These are phyloP conservation scores for Kazachstania taianensis DNA, from an alignment of 805 yeast genomes.

Conservation along the genomic window DNA sequence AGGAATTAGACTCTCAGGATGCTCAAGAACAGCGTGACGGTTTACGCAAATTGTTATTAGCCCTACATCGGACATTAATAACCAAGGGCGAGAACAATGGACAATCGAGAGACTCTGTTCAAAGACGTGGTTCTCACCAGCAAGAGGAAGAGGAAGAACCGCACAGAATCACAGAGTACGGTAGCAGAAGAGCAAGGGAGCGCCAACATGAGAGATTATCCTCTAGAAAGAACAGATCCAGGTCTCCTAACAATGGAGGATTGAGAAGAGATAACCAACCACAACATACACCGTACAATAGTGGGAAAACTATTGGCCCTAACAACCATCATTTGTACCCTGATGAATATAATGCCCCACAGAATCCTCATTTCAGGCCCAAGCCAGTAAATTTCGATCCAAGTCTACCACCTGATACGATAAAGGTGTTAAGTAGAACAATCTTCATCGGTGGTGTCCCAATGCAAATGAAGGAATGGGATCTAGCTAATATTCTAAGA, in stretches of 20 bases:
- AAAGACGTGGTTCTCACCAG: not conserved
- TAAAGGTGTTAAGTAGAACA: constrained; percentile 82
- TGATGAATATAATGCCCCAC: constrained; percentile 56
- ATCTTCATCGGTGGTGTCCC: constrained; percentile 93
- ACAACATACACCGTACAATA: not conserved
- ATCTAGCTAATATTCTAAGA: constrained; percentile 57
- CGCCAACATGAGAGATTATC: constrained; percentile 16
- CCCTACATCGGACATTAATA: constrained; percentile 24
- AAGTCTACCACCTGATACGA: constrained; percentile 61
- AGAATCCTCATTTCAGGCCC: constrained; percentile 69
- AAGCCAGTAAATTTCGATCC: constrained; percentile 62
- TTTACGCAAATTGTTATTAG: constrained; percentile 31
- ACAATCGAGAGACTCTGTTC: no score
- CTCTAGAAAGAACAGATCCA: constrained; percentile 41
- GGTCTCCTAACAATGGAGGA: constrained; percentile 36
- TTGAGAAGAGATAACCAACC: constrained; percentile 8
- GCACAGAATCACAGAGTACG: constrained; percentile 23
- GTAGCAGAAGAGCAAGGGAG: constrained; percentile 29
- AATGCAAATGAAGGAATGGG: constrained; percentile 64
- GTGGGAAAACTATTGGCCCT: constrained; percentile 9
- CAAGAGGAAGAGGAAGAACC: not conserved
- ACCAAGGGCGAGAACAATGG: constrained; percentile 4
- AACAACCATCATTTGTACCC: constrained; percentile 29
- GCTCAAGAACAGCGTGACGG: constrained; percentile 33
- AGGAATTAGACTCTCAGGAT: constrained; percentile 18